Conservation (phyloP, 2,329 filamentous ascomycete species). For the Ceratocystiopsis sp. region DNA sequence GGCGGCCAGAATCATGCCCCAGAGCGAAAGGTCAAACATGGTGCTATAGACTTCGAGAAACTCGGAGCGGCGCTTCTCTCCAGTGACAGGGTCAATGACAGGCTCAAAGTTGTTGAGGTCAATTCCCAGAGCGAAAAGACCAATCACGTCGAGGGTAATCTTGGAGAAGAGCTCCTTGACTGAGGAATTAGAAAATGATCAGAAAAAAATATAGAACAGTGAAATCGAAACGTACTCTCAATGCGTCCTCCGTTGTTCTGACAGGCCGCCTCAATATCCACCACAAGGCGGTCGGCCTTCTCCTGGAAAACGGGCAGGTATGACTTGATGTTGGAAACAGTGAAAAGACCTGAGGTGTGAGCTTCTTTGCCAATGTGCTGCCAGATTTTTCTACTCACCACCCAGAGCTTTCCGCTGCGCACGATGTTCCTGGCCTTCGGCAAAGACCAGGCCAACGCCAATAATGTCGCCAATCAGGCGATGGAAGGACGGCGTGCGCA, state of each 20-base stretch:
- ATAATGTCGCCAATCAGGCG: slow-evolving; percentile 19
- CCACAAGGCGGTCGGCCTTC: slow-evolving; percentile 15
- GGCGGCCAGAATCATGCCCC: slow-evolving; percentile 2
- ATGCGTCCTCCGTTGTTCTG: slow-evolving; percentile 14
- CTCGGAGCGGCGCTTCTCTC: slow-evolving; percentile 3
- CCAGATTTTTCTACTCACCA: slow-evolving; percentile 7
- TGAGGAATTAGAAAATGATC: background rate
- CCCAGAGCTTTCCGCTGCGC: slow-evolving; percentile 18
- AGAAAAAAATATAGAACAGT: background rate
- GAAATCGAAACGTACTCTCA: slow-evolving; percentile 11
- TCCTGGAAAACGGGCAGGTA: slow-evolving; percentile 20
- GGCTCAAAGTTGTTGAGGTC: slow-evolving; percentile 15
- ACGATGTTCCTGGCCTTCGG: slow-evolving; percentile 20
- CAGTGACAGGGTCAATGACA: too few relatives aligned
- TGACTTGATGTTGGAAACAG: slow-evolving; percentile 18
- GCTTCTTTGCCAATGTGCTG: background rate
- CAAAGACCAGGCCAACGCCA: slow-evolving; percentile 20
- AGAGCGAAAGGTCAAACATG: slow-evolving; percentile 15
- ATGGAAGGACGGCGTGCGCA: slow-evolving; percentile 18
- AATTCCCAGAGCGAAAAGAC: slow-evolving; percentile 17
- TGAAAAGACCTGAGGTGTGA: slow-evolving; percentile 16
- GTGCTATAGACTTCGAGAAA: slow-evolving; percentile 17
- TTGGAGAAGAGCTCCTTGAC: slow-evolving; percentile 15
- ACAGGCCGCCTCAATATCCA: slow-evolving; percentile 3
- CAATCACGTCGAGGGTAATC: slow-evolving; percentile 19